Percentiles rank a stretch among this genome's conserved stretches.
These are phyloP conservation scores for Lepidium aucheri DNA, from an alignment of 345 rosid species.

Conservation along the genomic window DNA sequence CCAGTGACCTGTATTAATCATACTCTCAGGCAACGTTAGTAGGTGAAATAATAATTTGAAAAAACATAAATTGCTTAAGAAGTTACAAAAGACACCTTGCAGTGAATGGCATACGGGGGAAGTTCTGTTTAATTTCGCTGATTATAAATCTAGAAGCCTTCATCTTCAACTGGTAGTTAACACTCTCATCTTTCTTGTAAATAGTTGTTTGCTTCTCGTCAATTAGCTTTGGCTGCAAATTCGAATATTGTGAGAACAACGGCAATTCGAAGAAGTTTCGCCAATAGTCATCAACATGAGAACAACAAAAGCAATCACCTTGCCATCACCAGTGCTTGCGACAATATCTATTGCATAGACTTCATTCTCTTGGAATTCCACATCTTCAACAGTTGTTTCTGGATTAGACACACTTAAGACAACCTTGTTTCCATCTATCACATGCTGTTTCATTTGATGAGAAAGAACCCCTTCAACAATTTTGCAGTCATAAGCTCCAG, in stretches of 20 bases:
- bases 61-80: not conserved
- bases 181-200: constrained; percentile 82
- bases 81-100: constrained; percentile 52
- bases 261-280: not conserved
- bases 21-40: not conserved
- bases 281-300: not conserved
- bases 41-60: not conserved
- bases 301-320: constrained; percentile 44
- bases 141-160: constrained; percentile 95
- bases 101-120: constrained; percentile 76
- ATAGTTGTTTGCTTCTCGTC: constrained; percentile 96
- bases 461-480: constrained; percentile 95
- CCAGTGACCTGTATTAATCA: constrained; percentile 53
- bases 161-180: constrained; percentile 89
- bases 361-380: constrained; percentile 94
- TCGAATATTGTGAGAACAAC: not conserved
- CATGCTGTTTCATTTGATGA: constrained; percentile 86
- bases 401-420: constrained; percentile 62
- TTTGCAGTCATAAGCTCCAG: constrained; percentile 94
- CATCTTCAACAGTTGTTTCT: constrained; percentile 88
- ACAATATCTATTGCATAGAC: constrained; percentile 88
- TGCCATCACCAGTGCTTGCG: constrained; percentile 93
- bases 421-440: constrained; percentile 86
- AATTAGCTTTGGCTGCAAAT: constrained; percentile 79
- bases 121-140: constrained; percentile 82